Percentiles rank a stretch among this genome's conserved stretches.
Conservation (phyloP, 1,284 basidiomycete species). For the Termitomyces sp. region DNA sequence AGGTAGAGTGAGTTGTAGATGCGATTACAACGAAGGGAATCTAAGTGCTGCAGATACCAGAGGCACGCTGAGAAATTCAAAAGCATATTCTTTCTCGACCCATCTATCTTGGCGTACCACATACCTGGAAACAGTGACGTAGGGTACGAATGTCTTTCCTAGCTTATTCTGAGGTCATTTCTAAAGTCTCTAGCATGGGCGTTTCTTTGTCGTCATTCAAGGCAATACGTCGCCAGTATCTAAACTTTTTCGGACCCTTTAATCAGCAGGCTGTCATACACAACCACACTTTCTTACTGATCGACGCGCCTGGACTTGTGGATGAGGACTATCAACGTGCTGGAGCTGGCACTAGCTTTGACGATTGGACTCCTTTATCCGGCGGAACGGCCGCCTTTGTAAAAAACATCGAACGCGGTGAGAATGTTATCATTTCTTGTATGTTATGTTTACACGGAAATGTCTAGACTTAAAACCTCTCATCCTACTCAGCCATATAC, state of each 20-base stretch:
- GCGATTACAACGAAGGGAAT: not conserved
- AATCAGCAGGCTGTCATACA: constrained; percentile 48
- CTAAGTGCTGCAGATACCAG: constrained; percentile 47
- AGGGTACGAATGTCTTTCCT: constrained; percentile 39
- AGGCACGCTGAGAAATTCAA: constrained; percentile 57
- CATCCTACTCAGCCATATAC: constrained; percentile 80
- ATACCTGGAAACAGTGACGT: constrained; percentile 88
- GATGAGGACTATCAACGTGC: constrained; percentile 74
- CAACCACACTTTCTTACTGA: constrained; percentile 66
- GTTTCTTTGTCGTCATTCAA: constrained; percentile 45
- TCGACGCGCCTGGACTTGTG: constrained; percentile 68
- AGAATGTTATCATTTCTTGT: constrained; percentile 13
- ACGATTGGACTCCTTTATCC: constrained; percentile 54
- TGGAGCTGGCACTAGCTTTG: constrained; percentile 42
- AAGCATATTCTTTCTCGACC: constrained; percentile 49
- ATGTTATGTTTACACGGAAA: not conserved
- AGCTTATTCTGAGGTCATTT: constrained; percentile 10
- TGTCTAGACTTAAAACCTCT: constrained; percentile 38
- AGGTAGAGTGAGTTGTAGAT: constrained; percentile 55
- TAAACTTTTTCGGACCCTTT: constrained; percentile 49
- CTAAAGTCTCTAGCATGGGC: constrained; percentile 42
- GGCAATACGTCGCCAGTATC: constrained; percentile 49
- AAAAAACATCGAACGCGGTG: constrained; percentile 50
- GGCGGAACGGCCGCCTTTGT: constrained; percentile 72
- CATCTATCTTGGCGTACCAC: constrained; percentile 48